Percentiles rank a stretch among this genome's conserved stretches.
Evolutionary conservation across 1,139 yeast genomes (phyloP).

Genomic region (Hansenula sp.): DNA sequence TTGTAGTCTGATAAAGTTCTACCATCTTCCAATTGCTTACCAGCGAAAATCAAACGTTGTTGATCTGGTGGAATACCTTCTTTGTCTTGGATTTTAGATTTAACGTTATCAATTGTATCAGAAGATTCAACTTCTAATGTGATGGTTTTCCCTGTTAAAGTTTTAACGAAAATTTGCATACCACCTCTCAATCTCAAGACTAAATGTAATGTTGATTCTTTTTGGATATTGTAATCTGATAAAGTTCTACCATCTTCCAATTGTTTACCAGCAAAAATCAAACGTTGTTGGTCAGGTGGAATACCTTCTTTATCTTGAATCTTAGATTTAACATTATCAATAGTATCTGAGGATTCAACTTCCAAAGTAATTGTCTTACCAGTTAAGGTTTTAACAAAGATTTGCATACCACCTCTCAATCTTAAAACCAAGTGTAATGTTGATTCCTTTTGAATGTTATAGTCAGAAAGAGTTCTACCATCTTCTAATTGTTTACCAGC

Average conservation of each 20-base stretch:
- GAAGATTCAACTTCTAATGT: slow-evolving; percentile 97
- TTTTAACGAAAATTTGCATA: slow-evolving; percentile 38
- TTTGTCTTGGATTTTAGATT: slow-evolving; percentile 86
- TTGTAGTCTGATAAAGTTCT: slow-evolving; percentile 65
- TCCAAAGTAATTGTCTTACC: slow-evolving; percentile 70
- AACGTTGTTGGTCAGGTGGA: slow-evolving; percentile 95
- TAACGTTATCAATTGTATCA: slow-evolving; percentile 94
- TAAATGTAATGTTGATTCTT: slow-evolving; percentile 84
- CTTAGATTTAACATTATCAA: slow-evolving; percentile 80
- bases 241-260: slow-evolving; percentile 92
- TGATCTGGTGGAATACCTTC: slow-evolving; percentile 92
- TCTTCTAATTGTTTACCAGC: slow-evolving; percentile 88
- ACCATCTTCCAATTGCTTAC: slow-evolving; percentile 63
- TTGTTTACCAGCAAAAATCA: slow-evolving; percentile 98
- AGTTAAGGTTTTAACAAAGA: slow-evolving; percentile 54
- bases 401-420: slow-evolving; percentile 82
- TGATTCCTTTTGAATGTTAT: slow-evolving; percentile 76
- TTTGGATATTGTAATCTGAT: slow-evolving; percentile 89
- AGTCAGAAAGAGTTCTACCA: slow-evolving; percentile 76
- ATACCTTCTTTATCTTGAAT: slow-evolving; percentile 92
- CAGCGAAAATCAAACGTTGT: slow-evolving; percentile 64
- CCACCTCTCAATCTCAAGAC: slow-evolving; percentile 91
- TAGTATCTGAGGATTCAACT: slow-evolving; percentile 70
- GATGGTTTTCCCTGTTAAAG: slow-evolving; percentile 72
- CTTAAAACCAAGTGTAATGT: slow-evolving; percentile 69